Percentiles rank a stretch among this genome's conserved stretches.
Conservation (phyloP, 2,329 filamentous ascomycete genomes). For the Aureobasidium melanogenum region DNA sequence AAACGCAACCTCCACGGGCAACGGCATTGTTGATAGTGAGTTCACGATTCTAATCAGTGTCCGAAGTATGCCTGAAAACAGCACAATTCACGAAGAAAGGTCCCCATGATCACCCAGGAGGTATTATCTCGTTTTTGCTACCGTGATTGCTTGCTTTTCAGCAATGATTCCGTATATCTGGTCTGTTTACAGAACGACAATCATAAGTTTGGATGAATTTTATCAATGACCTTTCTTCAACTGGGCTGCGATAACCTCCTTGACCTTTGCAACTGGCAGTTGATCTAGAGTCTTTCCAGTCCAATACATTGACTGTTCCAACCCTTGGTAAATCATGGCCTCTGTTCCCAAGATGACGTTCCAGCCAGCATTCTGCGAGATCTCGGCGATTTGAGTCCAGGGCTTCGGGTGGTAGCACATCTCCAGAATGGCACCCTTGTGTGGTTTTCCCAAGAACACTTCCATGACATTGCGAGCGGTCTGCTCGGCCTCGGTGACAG, state of each 20-base stretch:
- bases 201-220: not conserved
- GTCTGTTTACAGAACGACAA: not conserved
- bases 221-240: slow-evolving; percentile 11
- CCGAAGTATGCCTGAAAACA: not conserved
- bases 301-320: slow-evolving; percentile 56
- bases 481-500: slow-evolving; percentile 46
- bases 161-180: not conserved
- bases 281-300: slow-evolving; percentile 52
- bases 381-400: slow-evolving; percentile 55
- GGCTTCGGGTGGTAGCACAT: slow-evolving; percentile 77
- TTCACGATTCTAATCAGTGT: not conserved
- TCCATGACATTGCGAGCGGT: slow-evolving; percentile 49
- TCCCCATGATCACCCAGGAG: not conserved
- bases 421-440: slow-evolving; percentile 59
- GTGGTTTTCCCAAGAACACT: slow-evolving; percentile 37
- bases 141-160: not conserved
- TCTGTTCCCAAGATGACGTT: slow-evolving; percentile 68
- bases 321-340: slow-evolving; percentile 66
- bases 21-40: not conserved
- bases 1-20: not conserved
- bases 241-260: slow-evolving; percentile 39
- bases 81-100: not conserved
- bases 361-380: slow-evolving; percentile 58
- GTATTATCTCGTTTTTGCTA: not conserved
- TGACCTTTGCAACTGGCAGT: slow-evolving; percentile 52